Conservation (phyloP, 768 basidiomycete genomes). For the Rhizopogon vesiculosus region DNA sequence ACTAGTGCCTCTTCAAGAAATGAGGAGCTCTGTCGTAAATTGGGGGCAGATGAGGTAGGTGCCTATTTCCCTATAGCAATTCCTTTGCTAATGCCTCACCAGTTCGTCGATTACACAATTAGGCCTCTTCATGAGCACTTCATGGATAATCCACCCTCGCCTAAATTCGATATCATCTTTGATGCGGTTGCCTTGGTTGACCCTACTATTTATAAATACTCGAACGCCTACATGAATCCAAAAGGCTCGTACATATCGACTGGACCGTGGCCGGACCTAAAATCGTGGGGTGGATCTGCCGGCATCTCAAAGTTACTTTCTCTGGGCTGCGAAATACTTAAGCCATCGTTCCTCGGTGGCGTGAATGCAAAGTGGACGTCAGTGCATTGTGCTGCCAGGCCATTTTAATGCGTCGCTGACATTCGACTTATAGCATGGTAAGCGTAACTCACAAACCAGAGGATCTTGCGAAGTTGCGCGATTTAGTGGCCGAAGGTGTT, state of each 20-base stretch:
- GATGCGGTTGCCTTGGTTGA: slow-evolving; percentile 54
- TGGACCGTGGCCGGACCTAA: slow-evolving; percentile 37
- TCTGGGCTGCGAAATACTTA: slow-evolving; percentile 25
- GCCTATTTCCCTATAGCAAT: not conserved
- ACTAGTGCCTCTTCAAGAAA: slow-evolving; percentile 60
- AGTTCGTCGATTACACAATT: slow-evolving; percentile 63
- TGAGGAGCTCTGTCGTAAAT: slow-evolving; percentile 45
- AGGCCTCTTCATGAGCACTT: slow-evolving; percentile 45
- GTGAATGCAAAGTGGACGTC: slow-evolving; percentile 42
- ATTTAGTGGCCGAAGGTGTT: slow-evolving; percentile 40
- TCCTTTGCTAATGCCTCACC: not conserved
- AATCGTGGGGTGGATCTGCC: slow-evolving; percentile 24
- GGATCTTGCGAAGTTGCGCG: slow-evolving; percentile 31
- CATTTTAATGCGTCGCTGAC: not conserved
- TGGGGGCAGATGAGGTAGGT: slow-evolving; percentile 66
- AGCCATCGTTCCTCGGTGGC: slow-evolving; percentile 53
- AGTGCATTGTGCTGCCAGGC: slow-evolving; percentile 10
- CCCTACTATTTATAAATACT: slow-evolving; percentile 44
- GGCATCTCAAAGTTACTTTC: slow-evolving; percentile 14
- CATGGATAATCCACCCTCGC: slow-evolving; percentile 35
- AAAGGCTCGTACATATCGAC: slow-evolving; percentile 50
- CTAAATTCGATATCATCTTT: slow-evolving; percentile 53
- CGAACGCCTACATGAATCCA: slow-evolving; percentile 46
- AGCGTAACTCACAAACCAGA: slow-evolving; percentile 25
- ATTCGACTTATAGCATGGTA: slow-evolving; percentile 27